phyloP scores from a whole-genome alignment of 2,329 filamentous ascomycete species.

The Lachnellula arida region DNA sequence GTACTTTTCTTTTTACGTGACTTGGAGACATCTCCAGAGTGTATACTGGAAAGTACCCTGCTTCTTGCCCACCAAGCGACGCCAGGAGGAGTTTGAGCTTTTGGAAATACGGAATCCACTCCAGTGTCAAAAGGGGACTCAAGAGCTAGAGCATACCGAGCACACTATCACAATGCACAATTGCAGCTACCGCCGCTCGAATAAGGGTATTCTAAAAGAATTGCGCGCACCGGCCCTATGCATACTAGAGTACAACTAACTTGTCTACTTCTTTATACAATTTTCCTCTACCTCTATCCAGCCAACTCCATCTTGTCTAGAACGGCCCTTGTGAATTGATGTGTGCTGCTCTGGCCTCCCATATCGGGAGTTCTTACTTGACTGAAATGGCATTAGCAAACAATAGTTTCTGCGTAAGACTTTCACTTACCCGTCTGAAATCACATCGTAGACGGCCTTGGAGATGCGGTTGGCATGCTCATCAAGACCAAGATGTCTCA shows the following conservation, averaged over 20 bases:
- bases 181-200: no score
- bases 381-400: conserved; percentile 40
- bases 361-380: conserved; percentile 90
- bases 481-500: conserved; percentile 94
- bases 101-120: no score
- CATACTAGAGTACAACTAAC: conserved; percentile 27
- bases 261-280: conserved; percentile 26
- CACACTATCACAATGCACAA: not conserved
- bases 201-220: not conserved
- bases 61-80: no score
- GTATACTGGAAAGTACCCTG: no score
- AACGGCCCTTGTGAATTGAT: conserved; percentile 93
- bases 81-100: no score
- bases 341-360: conserved; percentile 83
- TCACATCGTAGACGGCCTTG: conserved; percentile 72
- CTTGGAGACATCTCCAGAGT: no score
- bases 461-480: conserved; percentile 98
- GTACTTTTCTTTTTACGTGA: no score
- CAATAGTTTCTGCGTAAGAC: not conserved
- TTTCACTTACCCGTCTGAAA: conserved; percentile 78
- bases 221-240: conserved; percentile 20
- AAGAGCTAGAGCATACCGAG: not conserved
- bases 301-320: conserved; percentile 84
- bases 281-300: conserved; percentile 19
- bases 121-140: no score